Base-by-base conservation (phyloP, 1,284 basidiomycete species). In the Coniferiporia weirii region DNA sequence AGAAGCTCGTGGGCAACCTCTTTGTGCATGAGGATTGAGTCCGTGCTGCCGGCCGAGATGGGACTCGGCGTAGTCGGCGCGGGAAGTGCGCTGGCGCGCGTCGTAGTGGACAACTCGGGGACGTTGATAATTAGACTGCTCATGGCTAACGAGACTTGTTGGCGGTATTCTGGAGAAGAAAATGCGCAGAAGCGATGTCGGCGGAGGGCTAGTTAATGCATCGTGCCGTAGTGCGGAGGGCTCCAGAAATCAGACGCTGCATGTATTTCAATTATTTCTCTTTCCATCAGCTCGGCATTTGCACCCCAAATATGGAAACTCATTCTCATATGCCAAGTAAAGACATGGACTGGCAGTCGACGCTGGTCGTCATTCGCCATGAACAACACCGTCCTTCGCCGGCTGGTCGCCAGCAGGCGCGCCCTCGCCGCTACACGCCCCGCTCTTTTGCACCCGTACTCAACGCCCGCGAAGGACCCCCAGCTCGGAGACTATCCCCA, bases 401-500 rank as follows among this genome's bases (percentile, higher is more conserved):
- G 56, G 7, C 27, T 56, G 43, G 57, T 47, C 40, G 61, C 51
- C 43, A 44, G 53, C 12, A 52, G 55, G 48, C 59, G 54, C 32
- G 63, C 50, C 19, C 48, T 59, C 50, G 43, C 61, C 34, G 34
- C 65, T 15, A 53, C 60, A 40, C 59, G 63, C 10, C 57, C 61
- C 19, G 38, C 22, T 67, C 70, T 51, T 60, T 66, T 40, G 74
- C 75, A 34, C 70, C 71, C 22, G 65, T 72, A 64, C 61, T 46
- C 61, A 46, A 52, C 65, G 36, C 60, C 64, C n/a, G 62, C 62
- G 46, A 36, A 68, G 62, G 86, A 89, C 68, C 84, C 86, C 0
- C 85, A 89, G 64, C 72, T 89, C 13, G 78, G 77, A 64, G 89
- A 84, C 65, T 93, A 95, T 68, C 91, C 91, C 17, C 79, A 87